phyloP scores from a whole-genome alignment of 768 basidiomycete species.

The Amanita rimosa region DNA sequence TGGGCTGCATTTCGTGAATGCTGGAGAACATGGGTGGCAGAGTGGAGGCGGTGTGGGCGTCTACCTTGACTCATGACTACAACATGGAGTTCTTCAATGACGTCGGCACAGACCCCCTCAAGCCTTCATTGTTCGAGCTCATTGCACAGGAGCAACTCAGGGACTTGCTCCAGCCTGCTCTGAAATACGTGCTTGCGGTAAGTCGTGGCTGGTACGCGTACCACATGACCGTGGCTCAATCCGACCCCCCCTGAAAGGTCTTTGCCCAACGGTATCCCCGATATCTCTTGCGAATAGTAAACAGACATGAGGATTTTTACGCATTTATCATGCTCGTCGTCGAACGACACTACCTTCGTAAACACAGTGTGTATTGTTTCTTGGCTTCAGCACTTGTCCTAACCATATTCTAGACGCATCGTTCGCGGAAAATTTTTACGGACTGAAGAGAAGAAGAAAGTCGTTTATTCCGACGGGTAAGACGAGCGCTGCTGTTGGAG shows the following conservation, averaged over 20 bases:
- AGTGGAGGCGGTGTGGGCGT: background rate
- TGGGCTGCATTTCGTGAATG: constrained; percentile 50
- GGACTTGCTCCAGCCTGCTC: constrained; percentile 85
- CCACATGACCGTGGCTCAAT: background rate
- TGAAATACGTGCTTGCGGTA: constrained; percentile 90
- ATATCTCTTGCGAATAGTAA: constrained; percentile 83
- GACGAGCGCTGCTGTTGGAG: constrained; percentile 54
- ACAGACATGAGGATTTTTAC: constrained; percentile 95
- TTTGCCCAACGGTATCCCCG: constrained; percentile 93
- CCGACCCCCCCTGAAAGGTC: constrained; percentile 38
- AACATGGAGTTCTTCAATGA: constrained; percentile 79
- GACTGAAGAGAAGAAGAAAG: constrained; percentile 67
- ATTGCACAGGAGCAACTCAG: constrained; percentile 89
- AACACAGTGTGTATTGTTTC: constrained; percentile 45
- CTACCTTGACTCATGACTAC: background rate
- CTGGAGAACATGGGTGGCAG: constrained; percentile 44
- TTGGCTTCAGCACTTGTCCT: background rate
- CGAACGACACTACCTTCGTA: constrained; percentile 83
- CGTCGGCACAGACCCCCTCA: constrained; percentile 57
- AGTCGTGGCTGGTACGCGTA: constrained; percentile 15
- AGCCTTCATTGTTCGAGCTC: constrained; percentile 83
- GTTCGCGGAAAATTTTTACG: constrained; percentile 95
- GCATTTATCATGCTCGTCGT: constrained; percentile 81
- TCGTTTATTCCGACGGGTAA: constrained; percentile 65
- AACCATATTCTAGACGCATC: constrained; percentile 56